These are phyloP conservation scores for Psilocybe cubensis DNA, from an alignment of 768 basidiomycete genomes.

Conservation along the genomic window DNA sequence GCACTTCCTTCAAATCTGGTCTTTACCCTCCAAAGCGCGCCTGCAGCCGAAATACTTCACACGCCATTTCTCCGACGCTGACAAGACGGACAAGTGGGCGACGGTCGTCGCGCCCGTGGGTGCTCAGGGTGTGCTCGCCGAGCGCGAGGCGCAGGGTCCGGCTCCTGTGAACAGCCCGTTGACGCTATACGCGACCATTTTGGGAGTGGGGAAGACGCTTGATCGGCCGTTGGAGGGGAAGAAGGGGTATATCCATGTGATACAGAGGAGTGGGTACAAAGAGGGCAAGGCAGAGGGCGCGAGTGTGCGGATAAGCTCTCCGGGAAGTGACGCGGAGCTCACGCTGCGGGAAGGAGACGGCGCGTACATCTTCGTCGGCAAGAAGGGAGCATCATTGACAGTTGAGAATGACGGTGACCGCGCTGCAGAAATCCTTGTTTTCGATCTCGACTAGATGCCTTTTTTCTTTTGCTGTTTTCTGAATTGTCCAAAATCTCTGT, in stretches of 20 bases:
- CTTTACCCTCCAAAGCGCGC: conserved; percentile 40
- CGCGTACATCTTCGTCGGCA: conserved; percentile 64
- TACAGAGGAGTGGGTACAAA: conserved; percentile 87
- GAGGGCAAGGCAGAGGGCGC: conserved; percentile 58
- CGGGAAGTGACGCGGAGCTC: conserved; percentile 42
- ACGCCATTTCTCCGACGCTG: conserved; percentile 80
- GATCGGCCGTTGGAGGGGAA: conserved; percentile 51
- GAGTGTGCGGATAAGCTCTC: conserved; percentile 50
- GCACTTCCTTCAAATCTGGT: conserved; percentile 61
- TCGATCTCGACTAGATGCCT: conserved; percentile 63
- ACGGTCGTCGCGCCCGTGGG: conserved; percentile 77
- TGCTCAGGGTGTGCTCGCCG: conserved; percentile 55
- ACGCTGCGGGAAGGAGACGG: conserved; percentile 88
- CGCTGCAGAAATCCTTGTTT: conserved; percentile 77
- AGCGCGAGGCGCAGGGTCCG: conserved; percentile 75
- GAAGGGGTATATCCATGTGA: conserved; percentile 84
- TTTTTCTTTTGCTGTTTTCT: not conserved
- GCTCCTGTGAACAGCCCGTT: conserved; percentile 78
- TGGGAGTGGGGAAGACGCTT: conserved; percentile 60
- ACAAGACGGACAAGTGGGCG: conserved; percentile 76
- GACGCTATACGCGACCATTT: conserved; percentile 74
- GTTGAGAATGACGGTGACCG: conserved; percentile 69
- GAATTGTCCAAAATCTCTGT: not conserved
- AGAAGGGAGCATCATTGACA: conserved; percentile 40
- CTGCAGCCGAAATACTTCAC: conserved; percentile 86